These are phyloP conservation scores for Dendrobium huoshanense DNA, from an alignment of 106 monocot species.

Conservation along the genomic window DNA sequence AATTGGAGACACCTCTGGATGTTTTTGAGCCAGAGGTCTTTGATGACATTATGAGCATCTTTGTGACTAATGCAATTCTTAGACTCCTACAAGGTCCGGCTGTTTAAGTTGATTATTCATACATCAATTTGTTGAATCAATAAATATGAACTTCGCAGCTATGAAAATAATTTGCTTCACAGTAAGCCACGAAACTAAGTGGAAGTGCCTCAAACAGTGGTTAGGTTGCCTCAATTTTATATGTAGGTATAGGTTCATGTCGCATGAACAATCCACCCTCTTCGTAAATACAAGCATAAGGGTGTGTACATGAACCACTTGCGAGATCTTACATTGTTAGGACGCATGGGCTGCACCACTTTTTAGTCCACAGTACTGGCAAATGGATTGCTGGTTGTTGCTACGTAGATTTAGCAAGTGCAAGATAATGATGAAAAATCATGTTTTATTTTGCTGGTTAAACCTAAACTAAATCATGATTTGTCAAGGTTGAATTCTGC, in stretches of 20 bases:
- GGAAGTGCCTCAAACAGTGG: not conserved
- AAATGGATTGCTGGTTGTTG: not conserved
- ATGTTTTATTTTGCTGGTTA: not conserved
- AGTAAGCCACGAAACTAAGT: not conserved
- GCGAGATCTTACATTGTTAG: no score
- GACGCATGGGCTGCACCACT: no score
- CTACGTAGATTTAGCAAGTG: no score
- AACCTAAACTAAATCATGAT: not conserved
- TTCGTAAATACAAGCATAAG: not conserved
- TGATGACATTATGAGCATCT: slow-evolving; percentile 60
- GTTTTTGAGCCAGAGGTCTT: slow-evolving; percentile 51
- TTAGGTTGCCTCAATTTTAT: not conserved
- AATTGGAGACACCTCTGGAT: slow-evolving; percentile 45
- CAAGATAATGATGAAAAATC: no score
- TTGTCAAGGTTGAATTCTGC: not conserved
- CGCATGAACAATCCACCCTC: not conserved
- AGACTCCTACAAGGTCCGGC: slow-evolving; percentile 55
- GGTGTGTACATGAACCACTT: not conserved
- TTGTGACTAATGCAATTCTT: slow-evolving; percentile 59
- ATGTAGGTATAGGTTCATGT: not conserved
- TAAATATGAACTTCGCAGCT: not conserved
- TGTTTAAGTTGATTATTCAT: not conserved
- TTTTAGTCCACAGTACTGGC: no score
- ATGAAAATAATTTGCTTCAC: not conserved
- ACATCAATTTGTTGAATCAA: no score